Evolutionary conservation across 2,329 filamentous ascomycete species (phyloP), one percentile per base, ranked within the genome.

Genomic region (Mollisiaceae sp.): DNA sequence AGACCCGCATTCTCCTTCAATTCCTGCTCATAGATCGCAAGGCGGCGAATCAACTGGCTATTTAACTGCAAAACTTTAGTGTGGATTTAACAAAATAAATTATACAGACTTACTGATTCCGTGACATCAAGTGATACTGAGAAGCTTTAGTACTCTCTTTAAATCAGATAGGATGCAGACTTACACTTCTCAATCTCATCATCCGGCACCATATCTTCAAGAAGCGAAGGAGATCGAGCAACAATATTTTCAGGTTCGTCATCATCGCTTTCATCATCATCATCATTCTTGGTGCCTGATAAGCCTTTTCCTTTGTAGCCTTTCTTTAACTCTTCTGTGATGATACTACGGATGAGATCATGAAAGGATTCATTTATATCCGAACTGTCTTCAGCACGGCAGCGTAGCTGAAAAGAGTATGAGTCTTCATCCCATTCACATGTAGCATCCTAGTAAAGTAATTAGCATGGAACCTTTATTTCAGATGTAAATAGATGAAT

Each of bases 31-130:
- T 64, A 70, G 3, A 64, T 36, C 4, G 61, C 45, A 41, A 71
- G 58, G 35, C 66, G 69, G 43, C 69, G 60, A n/a, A 73, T 69
- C 35, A 67, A 66, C 6, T 62, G 32, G 41, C 67, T 71, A 9
- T 64, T 61, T 20, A 71, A 43, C 70, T 73, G 32, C 39, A 8
- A 18, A 58, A 20, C 15, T 2, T 18, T 18, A 43, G 39, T 60
- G 18, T 15, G 1, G 12, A 35, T 8, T 54, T 24, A 1, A 32
- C 11, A 45, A n/a, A 24, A 22, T 24, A 6, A 8, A 45, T 24
- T 41, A 24, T 27, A 11, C 20, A 18, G 27, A 60, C 52, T 24
- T 52, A 67, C 62, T 45, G 43, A n/a, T 56, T 47, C 55, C 4
- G 32, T 20, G 24, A 27, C n/a, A 57, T 57, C 55, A 18, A 57